These are phyloP conservation scores for Punica granatum DNA, from an alignment of 345 rosid genomes.

Conservation along the genomic window DNA sequence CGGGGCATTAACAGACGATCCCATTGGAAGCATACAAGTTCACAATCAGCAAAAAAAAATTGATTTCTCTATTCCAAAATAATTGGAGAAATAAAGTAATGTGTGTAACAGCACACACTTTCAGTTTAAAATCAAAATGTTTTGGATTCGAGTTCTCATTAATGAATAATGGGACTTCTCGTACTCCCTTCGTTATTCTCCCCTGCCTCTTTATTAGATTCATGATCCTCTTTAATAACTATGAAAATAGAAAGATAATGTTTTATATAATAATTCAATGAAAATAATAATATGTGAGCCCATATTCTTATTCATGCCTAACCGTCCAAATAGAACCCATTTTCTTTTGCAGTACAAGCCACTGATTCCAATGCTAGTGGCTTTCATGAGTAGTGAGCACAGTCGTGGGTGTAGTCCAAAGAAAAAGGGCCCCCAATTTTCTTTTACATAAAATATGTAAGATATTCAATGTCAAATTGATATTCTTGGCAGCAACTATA, in stretches of 20 bases:
- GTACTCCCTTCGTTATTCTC: no score
- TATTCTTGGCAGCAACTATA: no score
- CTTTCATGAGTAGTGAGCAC: not conserved
- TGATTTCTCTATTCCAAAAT: not conserved
- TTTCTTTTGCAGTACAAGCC: not conserved
- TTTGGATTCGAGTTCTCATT: no score
- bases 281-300: not conserved
- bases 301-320: not conserved
- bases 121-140: no score
- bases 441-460: not conserved
- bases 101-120: no score
- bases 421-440: not conserved
- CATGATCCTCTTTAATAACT: no score
- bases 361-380: not conserved
- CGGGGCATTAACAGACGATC: not conserved
- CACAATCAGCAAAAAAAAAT: not conserved
- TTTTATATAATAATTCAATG: not conserved
- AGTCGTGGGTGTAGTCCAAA: not conserved
- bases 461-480: not conserved
- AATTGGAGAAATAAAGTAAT: no score
- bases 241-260: not conserved
- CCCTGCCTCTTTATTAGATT: no score
- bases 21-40: not conserved
- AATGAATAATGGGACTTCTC: no score
- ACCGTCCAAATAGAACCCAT: conserved; percentile 2